Conservation (phyloP, 257 asterid genomes). For the Solanum neorickii region DNA sequence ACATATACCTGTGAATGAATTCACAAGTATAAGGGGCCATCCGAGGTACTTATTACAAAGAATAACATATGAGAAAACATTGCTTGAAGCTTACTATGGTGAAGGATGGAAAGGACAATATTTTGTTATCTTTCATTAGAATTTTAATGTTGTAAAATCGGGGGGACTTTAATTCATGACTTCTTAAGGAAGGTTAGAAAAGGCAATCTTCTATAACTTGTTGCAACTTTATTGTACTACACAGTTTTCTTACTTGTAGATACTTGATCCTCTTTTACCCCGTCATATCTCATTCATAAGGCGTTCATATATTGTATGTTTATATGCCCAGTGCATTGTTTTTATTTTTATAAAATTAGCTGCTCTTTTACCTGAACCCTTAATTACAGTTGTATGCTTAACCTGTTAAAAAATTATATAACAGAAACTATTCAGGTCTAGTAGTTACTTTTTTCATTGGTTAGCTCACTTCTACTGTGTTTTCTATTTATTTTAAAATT, state of each 20-base stretch:
- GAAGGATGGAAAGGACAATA: constrained; percentile 99
- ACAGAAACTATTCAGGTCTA: not conserved
- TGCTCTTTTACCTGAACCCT: too few relatives aligned
- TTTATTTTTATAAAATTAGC: too few relatives aligned
- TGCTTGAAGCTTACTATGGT: constrained; percentile 84
- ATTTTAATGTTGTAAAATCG: not conserved
- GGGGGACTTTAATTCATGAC: not conserved
- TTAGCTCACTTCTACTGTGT: not conserved
- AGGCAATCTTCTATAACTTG: not conserved
- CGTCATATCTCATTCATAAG: not conserved
- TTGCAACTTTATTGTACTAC: not conserved
- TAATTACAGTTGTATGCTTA: not conserved
- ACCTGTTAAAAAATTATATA: not conserved
- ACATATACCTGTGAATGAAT: constrained; percentile 41
- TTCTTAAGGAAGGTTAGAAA: not conserved
- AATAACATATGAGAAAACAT: constrained; percentile 67
- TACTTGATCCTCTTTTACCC: not conserved
- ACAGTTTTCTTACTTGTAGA: not conserved
- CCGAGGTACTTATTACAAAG: constrained; percentile 9
- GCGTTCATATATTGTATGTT: not conserved
- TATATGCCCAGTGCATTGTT: not conserved
- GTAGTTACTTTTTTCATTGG: not conserved
- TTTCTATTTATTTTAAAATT: not conserved
- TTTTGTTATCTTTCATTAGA: constrained; percentile 17
- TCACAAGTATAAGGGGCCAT: constrained; percentile 53